Evolutionary conservation across 805 yeast species (phyloP), one percentile per base, ranked within the genome.

Genomic region (Metschnikowia hibisci): DNA sequence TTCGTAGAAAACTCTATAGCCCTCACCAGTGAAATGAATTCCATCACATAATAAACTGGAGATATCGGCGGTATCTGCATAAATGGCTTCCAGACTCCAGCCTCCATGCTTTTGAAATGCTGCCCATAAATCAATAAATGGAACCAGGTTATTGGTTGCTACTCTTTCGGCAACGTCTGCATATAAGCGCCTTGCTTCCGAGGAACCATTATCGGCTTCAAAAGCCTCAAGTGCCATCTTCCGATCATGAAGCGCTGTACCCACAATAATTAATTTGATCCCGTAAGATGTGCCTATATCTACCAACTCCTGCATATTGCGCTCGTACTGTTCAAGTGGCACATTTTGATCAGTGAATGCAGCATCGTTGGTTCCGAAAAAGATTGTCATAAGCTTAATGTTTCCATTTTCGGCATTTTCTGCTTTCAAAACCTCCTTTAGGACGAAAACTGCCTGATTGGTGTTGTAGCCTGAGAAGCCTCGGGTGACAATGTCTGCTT

Each of bases 391-490:
- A 36, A 76, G 62, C 47, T 81, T 62, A 27, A 67, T 45, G 20
- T 55, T 50, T 12, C 54, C 54, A 23, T 45, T 43, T 1, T 42
- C 39, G 3, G 48, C 53, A 39, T 51, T 50, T 37, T 64, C 86
- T 4, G 61, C 54, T 16, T 72, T 66, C 27, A 87, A 61, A 4
- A 86, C 52, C 36, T 69, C 62, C 13, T 66, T 67, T 23, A 69
- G 51, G 6, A 67, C 48, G 1, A 48, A 32, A 8, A 68, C 55
- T 0, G 78, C 88, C 64, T 81, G 81, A 28, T 78, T 75, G 0
- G 89, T 64, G 52, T 75, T 86, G 65, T 86, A 89, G 0, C 97
- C 96, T 1, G 80, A 58, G 55, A 67, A 87, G 0, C 97, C 97
- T 45, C 96, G 68, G 32, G 77, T 81, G 1, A 88, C 55, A 2